Conservation (phyloP, 768 basidiomycete species). For the Tylopilus rubrobrunneus region DNA sequence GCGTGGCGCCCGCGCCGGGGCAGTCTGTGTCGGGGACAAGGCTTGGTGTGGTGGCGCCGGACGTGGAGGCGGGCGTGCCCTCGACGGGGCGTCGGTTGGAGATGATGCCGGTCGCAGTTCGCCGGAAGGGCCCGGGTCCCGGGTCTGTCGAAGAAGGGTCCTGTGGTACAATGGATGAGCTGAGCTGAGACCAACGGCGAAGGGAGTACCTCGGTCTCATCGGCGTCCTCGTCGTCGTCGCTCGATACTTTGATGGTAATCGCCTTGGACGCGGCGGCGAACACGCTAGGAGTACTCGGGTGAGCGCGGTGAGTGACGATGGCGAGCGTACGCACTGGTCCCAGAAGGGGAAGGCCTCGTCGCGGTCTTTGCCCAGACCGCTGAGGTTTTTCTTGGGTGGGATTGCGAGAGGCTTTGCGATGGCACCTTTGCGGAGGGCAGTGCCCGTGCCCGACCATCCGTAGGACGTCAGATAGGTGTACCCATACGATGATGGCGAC, state of each 20-base stretch:
- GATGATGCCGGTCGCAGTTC: slow-evolving; percentile 72
- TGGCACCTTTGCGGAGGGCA: slow-evolving; percentile 80
- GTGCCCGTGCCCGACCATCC: slow-evolving; percentile 88
- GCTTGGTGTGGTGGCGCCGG: slow-evolving; percentile 42
- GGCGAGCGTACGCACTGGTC: slow-evolving; percentile 71
- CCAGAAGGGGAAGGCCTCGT: slow-evolving; percentile 97
- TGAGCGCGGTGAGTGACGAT: background rate
- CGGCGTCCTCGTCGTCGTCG: slow-evolving; percentile 49
- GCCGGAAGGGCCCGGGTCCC: slow-evolving; percentile 36
- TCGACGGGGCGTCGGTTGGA: slow-evolving; percentile 61
- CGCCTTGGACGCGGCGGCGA: slow-evolving; percentile 75
- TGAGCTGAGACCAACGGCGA: background rate
- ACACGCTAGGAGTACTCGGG: slow-evolving; percentile 40
- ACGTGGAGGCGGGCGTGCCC: slow-evolving; percentile 46
- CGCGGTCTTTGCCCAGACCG: slow-evolving; percentile 89
- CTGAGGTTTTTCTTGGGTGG: slow-evolving; percentile 82
- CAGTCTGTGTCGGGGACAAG: slow-evolving; percentile 2
- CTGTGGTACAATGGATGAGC: slow-evolving; percentile 5
- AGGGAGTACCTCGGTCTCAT: slow-evolving; percentile 10
- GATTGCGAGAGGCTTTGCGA: slow-evolving; percentile 70
- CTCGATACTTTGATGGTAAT: slow-evolving; percentile 67
- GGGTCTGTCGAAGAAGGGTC: slow-evolving; percentile 10
- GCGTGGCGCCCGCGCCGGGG: background rate
- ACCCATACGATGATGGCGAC: slow-evolving; percentile 35
- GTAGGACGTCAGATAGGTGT: slow-evolving; percentile 69